Conservation (phyloP, 139 green algal genomes). For the Trebouxia sp. region DNA sequence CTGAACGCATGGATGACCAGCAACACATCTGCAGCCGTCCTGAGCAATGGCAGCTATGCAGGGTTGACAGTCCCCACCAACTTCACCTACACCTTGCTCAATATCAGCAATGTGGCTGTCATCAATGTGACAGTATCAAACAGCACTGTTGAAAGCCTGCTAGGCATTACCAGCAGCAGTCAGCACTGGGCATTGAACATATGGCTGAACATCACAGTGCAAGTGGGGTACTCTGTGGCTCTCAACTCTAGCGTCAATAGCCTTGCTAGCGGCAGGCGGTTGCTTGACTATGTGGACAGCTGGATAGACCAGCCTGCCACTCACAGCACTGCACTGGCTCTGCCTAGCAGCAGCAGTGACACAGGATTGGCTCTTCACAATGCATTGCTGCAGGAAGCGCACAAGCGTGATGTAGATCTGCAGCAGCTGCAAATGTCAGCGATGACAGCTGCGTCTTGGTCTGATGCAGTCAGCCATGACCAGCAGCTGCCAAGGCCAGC, state of each 20-base stretch:
- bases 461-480: too few relatives aligned
- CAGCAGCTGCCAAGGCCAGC: neutral
- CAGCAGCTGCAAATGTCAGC: neutral
- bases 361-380: too few relatives aligned
- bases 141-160: neutral
- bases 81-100: constrained; percentile 3
- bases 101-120: neutral
- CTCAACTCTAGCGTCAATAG: neutral
- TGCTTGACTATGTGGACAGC: neutral
- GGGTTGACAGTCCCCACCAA: neutral
- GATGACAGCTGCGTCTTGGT: neutral
- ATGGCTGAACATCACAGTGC: neutral
- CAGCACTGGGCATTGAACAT: constrained; percentile 14
- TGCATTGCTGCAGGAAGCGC: too few relatives aligned
- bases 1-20: constrained; percentile 20
- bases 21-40: neutral
- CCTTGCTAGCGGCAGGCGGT: neutral
- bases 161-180: neutral
- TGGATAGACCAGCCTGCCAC: neutral
- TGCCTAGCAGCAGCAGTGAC: neutral
- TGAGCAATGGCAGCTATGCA: constrained; percentile 6
- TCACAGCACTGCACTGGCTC: neutral
- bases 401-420: neutral
- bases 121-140: neutral
- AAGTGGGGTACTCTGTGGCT: neutral